Evolutionary conservation across 768 basidiomycete genomes (phyloP).

Genomic region (Tricholoma furcatifolium): DNA sequence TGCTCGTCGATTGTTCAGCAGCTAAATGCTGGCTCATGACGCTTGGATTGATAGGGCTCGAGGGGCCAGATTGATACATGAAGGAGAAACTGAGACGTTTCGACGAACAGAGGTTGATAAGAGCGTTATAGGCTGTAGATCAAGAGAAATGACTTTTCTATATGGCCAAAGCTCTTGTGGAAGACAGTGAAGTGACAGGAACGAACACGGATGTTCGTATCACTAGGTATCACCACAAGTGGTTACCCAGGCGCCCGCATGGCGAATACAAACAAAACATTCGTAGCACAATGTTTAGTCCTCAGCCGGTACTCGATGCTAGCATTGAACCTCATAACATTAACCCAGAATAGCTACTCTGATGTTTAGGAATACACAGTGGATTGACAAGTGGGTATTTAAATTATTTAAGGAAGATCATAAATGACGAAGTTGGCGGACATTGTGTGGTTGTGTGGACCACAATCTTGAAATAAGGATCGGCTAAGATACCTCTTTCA

Average conservation of each 20-base stretch:
- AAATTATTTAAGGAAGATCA: too few relatives aligned
- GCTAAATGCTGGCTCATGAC: constrained; percentile 30
- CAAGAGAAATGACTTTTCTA: constrained; percentile 13
- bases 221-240: constrained; percentile 24
- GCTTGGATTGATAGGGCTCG: constrained; percentile 28
- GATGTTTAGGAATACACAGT: too few relatives aligned
- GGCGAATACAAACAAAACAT: neutral
- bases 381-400: too few relatives aligned
- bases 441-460: too few relatives aligned
- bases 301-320: too few relatives aligned
- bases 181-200: constrained; percentile 11
- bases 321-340: neutral
- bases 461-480: too few relatives aligned
- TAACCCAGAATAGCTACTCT: too few relatives aligned
- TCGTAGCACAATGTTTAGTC: too few relatives aligned
- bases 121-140: constrained; percentile 16
- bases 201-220: constrained; percentile 11
- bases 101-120: constrained; percentile 8
- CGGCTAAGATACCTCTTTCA: too few relatives aligned
- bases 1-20: constrained; percentile 36
- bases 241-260: constrained; percentile 24
- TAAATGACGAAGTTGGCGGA: too few relatives aligned
- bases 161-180: constrained; percentile 8
- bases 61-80: constrained; percentile 41
- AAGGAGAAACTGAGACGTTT: neutral